Conservation (phyloP, 306 rosid genomes). For the Castanospermum australe region DNA sequence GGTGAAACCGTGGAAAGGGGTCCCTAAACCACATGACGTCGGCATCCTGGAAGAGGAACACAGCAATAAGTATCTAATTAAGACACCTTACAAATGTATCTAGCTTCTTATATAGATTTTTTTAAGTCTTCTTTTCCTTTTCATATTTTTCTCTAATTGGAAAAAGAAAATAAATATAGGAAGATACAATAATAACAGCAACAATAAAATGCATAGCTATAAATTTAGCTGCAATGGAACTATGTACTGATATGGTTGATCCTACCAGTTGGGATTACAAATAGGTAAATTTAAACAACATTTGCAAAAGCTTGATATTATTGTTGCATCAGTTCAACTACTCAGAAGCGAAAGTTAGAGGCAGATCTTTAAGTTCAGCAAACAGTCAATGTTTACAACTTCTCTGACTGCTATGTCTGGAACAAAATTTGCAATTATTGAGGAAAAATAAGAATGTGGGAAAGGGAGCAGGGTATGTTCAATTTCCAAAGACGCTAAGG, state of each 20-base stretch:
- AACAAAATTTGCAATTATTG: not conserved
- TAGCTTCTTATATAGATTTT: not conserved
- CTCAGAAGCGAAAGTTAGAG: not conserved
- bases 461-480: not conserved
- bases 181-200: slow-evolving; percentile 9
- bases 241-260: not conserved
- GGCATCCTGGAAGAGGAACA: slow-evolving; percentile 72
- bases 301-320: not conserved
- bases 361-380: slow-evolving; percentile 21
- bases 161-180: not conserved
- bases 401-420: not conserved
- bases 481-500: not conserved
- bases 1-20: slow-evolving; percentile 77
- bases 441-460: not conserved
- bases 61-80: slow-evolving; percentile 9
- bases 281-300: not conserved
- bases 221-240: not conserved
- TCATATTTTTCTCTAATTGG: not conserved
- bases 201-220: slow-evolving; percentile 14
- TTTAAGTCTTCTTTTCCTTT: not conserved
- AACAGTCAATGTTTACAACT: not conserved
- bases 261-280: not conserved
- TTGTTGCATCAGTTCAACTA: slow-evolving; percentile 8
- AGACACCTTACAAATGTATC: slow-evolving; percentile 23
- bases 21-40: slow-evolving; percentile 98